Percentiles rank a stretch among this genome's conserved stretches.
These are phyloP conservation scores for Nakazawaea wickerhamii DNA, from an alignment of 805 yeast species.

Conservation along the genomic window DNA sequence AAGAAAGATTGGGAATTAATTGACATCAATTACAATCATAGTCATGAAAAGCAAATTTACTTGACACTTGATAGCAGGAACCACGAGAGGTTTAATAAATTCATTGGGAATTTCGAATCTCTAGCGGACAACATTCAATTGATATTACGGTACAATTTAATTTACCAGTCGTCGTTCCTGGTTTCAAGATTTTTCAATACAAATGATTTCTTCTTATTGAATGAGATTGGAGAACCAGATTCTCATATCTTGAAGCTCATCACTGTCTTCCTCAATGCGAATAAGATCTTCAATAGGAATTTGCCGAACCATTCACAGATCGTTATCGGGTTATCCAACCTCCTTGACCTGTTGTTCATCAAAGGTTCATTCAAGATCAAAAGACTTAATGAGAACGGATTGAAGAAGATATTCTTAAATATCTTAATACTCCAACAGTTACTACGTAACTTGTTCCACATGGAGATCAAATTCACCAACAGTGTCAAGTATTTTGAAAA, in stretches of 20 bases:
- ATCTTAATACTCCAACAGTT: slow-evolving; percentile 65
- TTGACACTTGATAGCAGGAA: slow-evolving; percentile 25
- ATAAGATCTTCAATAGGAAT: slow-evolving; percentile 29
- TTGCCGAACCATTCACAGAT: slow-evolving; percentile 19
- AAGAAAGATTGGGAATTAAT: slow-evolving; percentile 27
- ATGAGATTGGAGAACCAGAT: slow-evolving; percentile 43
- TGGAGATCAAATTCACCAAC: slow-evolving; percentile 43
- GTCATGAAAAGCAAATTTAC: slow-evolving; percentile 13
- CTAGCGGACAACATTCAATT: slow-evolving; percentile 36
- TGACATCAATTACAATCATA: slow-evolving; percentile 15
- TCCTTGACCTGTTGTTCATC: slow-evolving; percentile 48
- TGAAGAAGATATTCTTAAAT: slow-evolving; percentile 53
- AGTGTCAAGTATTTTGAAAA: slow-evolving; percentile 53
- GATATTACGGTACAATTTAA: slow-evolving; percentile 51
- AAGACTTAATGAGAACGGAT: slow-evolving; percentile 52
- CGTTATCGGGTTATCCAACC: slow-evolving; percentile 43
- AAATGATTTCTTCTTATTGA: slow-evolving; percentile 46
- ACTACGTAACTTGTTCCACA: slow-evolving; percentile 47
- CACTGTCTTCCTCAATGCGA: slow-evolving; percentile 40
- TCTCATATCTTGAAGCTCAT: slow-evolving; percentile 46
- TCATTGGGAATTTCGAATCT: slow-evolving; percentile 28
- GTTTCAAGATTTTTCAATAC: slow-evolving; percentile 43
- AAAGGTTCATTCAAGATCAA: slow-evolving; percentile 44
- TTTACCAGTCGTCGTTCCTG: slow-evolving; percentile 47
- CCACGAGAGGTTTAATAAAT: slow-evolving; percentile 30